Percentiles rank a stretch among this genome's conserved stretches.
Evolutionary conservation across 768 basidiomycete genomes (phyloP).

Genomic region (Mycena vulgaris): DNA sequence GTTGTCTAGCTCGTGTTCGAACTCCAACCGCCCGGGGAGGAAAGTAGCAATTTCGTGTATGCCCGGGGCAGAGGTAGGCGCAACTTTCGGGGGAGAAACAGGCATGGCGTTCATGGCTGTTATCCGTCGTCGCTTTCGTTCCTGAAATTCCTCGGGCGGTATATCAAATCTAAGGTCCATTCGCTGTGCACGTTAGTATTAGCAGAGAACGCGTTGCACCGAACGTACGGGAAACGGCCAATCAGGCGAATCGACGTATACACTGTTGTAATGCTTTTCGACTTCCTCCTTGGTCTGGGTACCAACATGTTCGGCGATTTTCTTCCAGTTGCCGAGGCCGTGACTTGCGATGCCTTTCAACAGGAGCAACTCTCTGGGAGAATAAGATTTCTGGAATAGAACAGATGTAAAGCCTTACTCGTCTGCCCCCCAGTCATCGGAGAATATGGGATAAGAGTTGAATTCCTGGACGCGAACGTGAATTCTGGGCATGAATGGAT

Average conservation of each 20-base stretch:
- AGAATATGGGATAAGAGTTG: constrained; percentile 96
- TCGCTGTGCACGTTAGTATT: constrained; percentile 48
- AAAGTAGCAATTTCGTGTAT: constrained; percentile 94
- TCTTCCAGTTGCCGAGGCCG: constrained; percentile 97
- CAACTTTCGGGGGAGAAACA: constrained; percentile 74
- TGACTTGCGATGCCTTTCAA: constrained; percentile 90
- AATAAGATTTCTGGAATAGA: background rate
- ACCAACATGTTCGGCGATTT: constrained; percentile 95
- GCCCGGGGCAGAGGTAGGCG: constrained; percentile 91
- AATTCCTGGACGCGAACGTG: constrained; percentile 73
- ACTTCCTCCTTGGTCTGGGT: constrained; percentile 95
- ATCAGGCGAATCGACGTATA: constrained; percentile 83
- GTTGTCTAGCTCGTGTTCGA: constrained; percentile 97
- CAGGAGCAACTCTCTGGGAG: constrained; percentile 85
- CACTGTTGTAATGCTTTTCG: constrained; percentile 86
- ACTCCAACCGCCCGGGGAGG: constrained; percentile 97
- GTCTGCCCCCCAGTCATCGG: constrained; percentile 97
- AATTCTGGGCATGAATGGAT: background rate
- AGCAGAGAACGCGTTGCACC: constrained; percentile 15
- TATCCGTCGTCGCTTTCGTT: constrained; percentile 90
- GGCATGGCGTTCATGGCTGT: constrained; percentile 78
- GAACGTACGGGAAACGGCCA: constrained; percentile 87
- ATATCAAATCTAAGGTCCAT: constrained; percentile 79
- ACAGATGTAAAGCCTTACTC: constrained; percentile 70
- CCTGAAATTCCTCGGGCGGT: constrained; percentile 88